Conservation (phyloP, 805 yeast genomes). For the Barnettozyma populi region DNA sequence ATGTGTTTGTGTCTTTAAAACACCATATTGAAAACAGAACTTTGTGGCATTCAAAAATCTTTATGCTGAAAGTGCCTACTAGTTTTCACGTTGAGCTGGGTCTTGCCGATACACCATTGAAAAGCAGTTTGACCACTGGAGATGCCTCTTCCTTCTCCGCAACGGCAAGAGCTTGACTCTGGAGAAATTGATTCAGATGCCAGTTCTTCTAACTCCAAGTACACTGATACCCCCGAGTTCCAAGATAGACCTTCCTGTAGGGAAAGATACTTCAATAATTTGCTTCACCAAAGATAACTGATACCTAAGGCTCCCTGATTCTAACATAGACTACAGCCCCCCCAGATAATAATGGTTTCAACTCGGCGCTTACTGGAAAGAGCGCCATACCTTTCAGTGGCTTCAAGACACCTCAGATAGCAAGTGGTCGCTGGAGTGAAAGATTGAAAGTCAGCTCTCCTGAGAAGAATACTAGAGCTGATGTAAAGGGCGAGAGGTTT, state of each 20-base stretch:
- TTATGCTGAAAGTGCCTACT: background rate
- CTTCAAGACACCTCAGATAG: slow-evolving; percentile 88
- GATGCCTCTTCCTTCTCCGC: background rate
- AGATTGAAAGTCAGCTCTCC: slow-evolving; percentile 29
- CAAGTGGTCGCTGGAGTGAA: slow-evolving; percentile 62
- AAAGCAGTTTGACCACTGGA: background rate
- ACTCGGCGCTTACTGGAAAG: slow-evolving; percentile 27
- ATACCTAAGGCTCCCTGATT: background rate
- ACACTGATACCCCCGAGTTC: slow-evolving; percentile 28
- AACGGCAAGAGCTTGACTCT: slow-evolving; percentile 4
- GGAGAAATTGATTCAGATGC: slow-evolving; percentile 4
- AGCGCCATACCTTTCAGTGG: slow-evolving; percentile 77
- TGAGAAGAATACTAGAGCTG: slow-evolving; percentile 19
- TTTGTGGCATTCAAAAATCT: background rate
- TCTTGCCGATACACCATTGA: background rate
- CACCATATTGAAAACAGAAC: background rate
- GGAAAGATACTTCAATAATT: slow-evolving; percentile 6
- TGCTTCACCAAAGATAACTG: background rate
- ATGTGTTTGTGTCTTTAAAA: background rate
- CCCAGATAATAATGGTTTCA: slow-evolving; percentile 17
- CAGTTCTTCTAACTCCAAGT: slow-evolving; percentile 19
- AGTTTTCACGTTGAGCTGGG: background rate
- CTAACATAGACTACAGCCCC: slow-evolving; percentile 7
- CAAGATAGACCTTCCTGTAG: slow-evolving; percentile 18
- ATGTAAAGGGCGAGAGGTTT: slow-evolving; percentile 30